phyloP scores from a whole-genome alignment of 1,139 yeast species.

The Zygosaccharomyces sapae region DNA sequence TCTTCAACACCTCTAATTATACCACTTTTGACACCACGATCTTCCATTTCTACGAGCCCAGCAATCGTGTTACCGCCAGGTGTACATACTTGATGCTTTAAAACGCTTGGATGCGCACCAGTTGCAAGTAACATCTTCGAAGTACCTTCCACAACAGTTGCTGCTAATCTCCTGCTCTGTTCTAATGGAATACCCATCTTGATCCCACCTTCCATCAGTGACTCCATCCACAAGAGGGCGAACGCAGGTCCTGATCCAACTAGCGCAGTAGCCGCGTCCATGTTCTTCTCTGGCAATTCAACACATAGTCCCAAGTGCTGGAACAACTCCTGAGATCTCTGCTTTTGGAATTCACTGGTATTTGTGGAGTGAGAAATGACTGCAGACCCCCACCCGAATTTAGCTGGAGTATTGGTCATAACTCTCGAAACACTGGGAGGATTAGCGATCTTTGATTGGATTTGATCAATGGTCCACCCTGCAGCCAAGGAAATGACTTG shows the following conservation, averaged over 20 bases:
- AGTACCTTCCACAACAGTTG: slow-evolving; percentile 95
- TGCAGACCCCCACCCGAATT: slow-evolving; percentile 89
- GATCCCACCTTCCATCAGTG: slow-evolving; percentile 90
- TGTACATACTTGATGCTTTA: slow-evolving; percentile 86
- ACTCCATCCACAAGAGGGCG: slow-evolving; percentile 82
- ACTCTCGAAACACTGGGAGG: slow-evolving; percentile 61
- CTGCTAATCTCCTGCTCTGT: slow-evolving; percentile 83
- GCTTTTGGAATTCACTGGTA: slow-evolving; percentile 46
- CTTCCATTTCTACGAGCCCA: slow-evolving; percentile 89
- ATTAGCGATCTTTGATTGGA: slow-evolving; percentile 47
- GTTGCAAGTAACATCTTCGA: slow-evolving; percentile 79
- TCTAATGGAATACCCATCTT: slow-evolving; percentile 90
- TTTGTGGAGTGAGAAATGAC: slow-evolving; percentile 65
- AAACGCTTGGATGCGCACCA: slow-evolving; percentile 88
- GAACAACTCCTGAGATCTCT: slow-evolving; percentile 54
- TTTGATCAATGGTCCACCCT: slow-evolving; percentile 79
- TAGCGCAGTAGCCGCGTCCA: slow-evolving; percentile 94
- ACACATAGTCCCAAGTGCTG: slow-evolving; percentile 66
- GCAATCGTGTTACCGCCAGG: slow-evolving; percentile 99
- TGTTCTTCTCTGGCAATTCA: slow-evolving; percentile 80
- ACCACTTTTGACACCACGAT: slow-evolving; percentile 80
- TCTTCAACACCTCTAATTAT: slow-evolving; percentile 87
- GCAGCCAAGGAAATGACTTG: slow-evolving; percentile 81
- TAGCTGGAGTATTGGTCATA: slow-evolving; percentile 98
- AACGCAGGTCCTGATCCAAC: slow-evolving; percentile 98